phyloP scores from a whole-genome alignment of 1,284 basidiomycete genomes.

The Trametes hirsuta region DNA sequence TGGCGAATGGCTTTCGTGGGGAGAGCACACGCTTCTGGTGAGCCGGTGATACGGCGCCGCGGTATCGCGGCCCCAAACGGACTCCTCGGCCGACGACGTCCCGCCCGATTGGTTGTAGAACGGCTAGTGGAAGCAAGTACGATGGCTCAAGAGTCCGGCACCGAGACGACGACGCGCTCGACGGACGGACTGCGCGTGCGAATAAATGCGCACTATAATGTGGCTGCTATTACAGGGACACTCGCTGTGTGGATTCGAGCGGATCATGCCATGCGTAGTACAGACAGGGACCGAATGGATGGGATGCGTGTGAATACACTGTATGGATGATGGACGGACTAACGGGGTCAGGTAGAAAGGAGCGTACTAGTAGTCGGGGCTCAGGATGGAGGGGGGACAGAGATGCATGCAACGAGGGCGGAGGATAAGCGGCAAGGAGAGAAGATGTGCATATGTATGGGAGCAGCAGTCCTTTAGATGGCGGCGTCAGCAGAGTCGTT shows the following conservation, averaged over 20 bases:
- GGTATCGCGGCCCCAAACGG: too few relatives aligned
- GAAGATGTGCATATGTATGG: conserved; percentile 1
- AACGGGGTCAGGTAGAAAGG: too few relatives aligned
- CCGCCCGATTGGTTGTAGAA: too few relatives aligned
- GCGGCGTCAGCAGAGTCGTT: neutral
- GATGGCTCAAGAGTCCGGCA: too few relatives aligned
- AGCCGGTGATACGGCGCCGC: neutral
- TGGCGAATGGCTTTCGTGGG: conserved; percentile 40
- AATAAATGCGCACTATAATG: conserved; percentile 9
- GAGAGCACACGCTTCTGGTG: conserved; percentile 34
- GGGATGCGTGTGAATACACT: neutral
- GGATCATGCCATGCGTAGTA: neutral
- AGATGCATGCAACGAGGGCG: neutral
- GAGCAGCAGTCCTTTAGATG: neutral
- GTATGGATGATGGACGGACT: too few relatives aligned
- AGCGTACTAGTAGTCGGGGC: too few relatives aligned
- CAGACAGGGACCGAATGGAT: neutral
- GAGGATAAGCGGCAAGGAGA: neutral
- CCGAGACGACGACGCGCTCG: neutral
- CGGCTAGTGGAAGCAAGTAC: too few relatives aligned
- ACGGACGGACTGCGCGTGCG: neutral
- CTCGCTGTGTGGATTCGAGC: conserved; percentile 2
- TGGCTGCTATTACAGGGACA: conserved; percentile 6
- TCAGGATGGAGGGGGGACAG: neutral
- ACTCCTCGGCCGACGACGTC: too few relatives aligned